phyloP scores from a whole-genome alignment of 208 protist genomes.

The Naegleria gruberi region DNA sequence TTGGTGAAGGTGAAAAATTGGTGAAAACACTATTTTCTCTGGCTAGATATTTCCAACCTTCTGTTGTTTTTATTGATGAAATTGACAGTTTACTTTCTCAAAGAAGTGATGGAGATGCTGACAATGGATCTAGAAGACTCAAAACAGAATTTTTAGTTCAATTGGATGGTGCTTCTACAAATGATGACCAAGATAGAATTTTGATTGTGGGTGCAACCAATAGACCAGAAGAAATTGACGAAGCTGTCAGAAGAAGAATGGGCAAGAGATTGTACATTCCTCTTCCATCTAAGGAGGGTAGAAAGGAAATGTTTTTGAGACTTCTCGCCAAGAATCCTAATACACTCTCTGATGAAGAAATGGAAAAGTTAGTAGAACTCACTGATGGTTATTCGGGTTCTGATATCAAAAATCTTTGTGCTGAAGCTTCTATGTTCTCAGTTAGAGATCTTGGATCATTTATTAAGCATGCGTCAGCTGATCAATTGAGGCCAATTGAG shows the following conservation, averaged over 20 bases:
- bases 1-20: conserved; percentile 84
- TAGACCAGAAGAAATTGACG: conserved; percentile 61
- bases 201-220: conserved; percentile 24
- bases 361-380: background rate
- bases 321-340: background rate
- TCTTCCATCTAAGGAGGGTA: conserved; percentile 52
- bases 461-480: too few species aligned
- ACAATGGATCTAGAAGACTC: conserved; percentile 71
- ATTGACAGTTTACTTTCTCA: conserved; percentile 82
- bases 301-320: background rate
- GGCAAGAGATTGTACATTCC: conserved; percentile 72
- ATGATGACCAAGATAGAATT: background rate
- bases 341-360: background rate
- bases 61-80: conserved; percentile 89
- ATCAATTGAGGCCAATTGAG: background rate
- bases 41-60: conserved; percentile 71
- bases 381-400: conserved; percentile 69
- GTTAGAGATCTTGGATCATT: conserved; percentile 13
- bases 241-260: conserved; percentile 61
- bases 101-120: conserved; percentile 66
- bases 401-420: conserved; percentile 75
- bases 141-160: conserved; percentile 85
- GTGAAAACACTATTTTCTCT: conserved; percentile 82
- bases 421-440: conserved; percentile 70
- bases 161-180: conserved; percentile 59